These are phyloP conservation scores for Coniella lustricola DNA, from an alignment of 2,329 filamentous ascomycete species.

Conservation along the genomic window DNA sequence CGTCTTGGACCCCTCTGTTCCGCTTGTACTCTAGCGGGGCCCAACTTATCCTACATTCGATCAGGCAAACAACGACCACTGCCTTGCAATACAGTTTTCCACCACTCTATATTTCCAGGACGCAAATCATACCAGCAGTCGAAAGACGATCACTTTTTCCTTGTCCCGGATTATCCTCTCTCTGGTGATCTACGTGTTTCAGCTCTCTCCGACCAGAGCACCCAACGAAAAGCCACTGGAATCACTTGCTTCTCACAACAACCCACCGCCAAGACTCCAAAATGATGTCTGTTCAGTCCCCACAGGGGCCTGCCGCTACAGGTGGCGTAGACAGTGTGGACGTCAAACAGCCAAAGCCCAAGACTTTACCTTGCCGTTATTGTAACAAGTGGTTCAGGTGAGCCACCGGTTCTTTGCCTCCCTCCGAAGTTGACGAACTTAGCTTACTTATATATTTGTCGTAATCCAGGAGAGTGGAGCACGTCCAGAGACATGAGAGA, in stretches of 20 bases:
- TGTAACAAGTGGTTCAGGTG: slow-evolving; percentile 58
- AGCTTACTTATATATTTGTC: slow-evolving; percentile 32
- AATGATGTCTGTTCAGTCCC: slow-evolving; percentile 48
- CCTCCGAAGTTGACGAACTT: slow-evolving; percentile 25
- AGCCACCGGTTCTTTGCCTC: slow-evolving; percentile 24
- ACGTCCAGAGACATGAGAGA: slow-evolving; percentile 57
- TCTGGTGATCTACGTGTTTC: slow-evolving; percentile 1
- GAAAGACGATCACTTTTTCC: neutral
- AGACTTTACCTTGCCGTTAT: slow-evolving; percentile 55
- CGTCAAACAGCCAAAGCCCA: slow-evolving; percentile 51
- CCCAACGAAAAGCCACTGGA: neutral
- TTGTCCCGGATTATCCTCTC: neutral
- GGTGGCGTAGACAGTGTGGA: slow-evolving; percentile 40
- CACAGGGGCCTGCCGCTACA: slow-evolving; percentile 38
- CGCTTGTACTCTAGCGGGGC: neutral
- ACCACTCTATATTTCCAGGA: neutral
- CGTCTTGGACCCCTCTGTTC: slow-evolving; percentile 1
- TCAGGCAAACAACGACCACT: neutral
- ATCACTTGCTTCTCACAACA: slow-evolving; percentile 6
- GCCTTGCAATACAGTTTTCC: neutral
- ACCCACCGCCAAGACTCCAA: slow-evolving; percentile 1
- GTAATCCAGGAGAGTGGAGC: slow-evolving; percentile 51
- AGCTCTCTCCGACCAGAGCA: slow-evolving; percentile 3
- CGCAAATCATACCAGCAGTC: neutral
- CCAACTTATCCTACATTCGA: neutral